These are phyloP conservation scores for Lecanosticta acicola DNA, from an alignment of 2,329 filamentous ascomycete species.

Conservation along the genomic window DNA sequence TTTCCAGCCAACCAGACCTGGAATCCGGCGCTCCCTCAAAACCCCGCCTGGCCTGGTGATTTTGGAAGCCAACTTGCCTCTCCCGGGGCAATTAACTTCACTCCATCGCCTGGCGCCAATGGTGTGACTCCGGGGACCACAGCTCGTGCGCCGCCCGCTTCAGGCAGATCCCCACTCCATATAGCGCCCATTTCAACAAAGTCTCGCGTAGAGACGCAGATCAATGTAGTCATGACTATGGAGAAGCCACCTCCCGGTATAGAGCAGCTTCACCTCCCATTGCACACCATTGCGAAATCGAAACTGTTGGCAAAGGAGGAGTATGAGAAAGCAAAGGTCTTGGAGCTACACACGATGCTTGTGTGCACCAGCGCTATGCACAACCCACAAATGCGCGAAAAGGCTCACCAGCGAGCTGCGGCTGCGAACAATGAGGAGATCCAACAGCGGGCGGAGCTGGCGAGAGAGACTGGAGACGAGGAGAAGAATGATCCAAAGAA, in stretches of 20 bases:
- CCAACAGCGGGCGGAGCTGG: slow-evolving; percentile 37
- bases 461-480: slow-evolving; percentile 31
- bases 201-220: slow-evolving; percentile 93
- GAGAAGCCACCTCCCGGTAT: slow-evolving; percentile 69
- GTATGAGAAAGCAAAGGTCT: slow-evolving; percentile 62
- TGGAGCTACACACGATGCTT: slow-evolving; percentile 73
- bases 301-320: slow-evolving; percentile 78
- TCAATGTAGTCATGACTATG: slow-evolving; percentile 76
- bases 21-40: slow-evolving; percentile 23
- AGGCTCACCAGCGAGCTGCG: slow-evolving; percentile 60
- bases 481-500: slow-evolving; percentile 45
- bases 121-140: slow-evolving; percentile 20
- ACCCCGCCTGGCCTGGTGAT: slow-evolving; percentile 31
- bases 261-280: slow-evolving; percentile 77
- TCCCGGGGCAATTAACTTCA: slow-evolving; percentile 30
- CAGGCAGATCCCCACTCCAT: slow-evolving; percentile 31
- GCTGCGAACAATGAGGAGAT: slow-evolving; percentile 40
- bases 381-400: slow-evolving; percentile 58
- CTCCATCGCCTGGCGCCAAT: slow-evolving; percentile 33
- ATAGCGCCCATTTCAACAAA: slow-evolving; percentile 50
- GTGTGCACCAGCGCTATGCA: slow-evolving; percentile 92
- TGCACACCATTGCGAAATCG: slow-evolving; percentile 88
- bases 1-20: slow-evolving; percentile 27
- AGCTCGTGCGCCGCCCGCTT: slow-evolving; percentile 9
- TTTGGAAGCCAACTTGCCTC: slow-evolving; percentile 30